Percentiles rank a stretch among this genome's conserved stretches.
These are phyloP conservation scores for Linum usitatissimum DNA, from an alignment of 345 rosid species.

Conservation along the genomic window DNA sequence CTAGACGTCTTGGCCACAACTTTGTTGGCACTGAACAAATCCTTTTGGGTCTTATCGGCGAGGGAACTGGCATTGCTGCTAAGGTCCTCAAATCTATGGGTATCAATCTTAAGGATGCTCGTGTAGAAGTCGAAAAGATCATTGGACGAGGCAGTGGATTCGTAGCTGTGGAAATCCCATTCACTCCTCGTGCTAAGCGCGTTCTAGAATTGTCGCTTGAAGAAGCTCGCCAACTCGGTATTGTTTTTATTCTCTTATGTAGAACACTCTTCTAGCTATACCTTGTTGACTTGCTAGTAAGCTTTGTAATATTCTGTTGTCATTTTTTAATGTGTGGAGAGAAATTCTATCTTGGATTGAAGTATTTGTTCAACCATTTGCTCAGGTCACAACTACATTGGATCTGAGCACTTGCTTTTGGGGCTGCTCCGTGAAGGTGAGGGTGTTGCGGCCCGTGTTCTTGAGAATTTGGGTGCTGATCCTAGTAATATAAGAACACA, in stretches of 20 bases:
- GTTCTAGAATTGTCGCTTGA: constrained; percentile 86
- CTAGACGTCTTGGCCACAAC: constrained; percentile 90
- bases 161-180: constrained; percentile 93
- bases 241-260: background rate
- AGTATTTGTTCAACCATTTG: background rate
- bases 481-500: constrained; percentile 87
- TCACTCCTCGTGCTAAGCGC: constrained; percentile 97
- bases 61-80: constrained; percentile 95
- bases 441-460: constrained; percentile 98
- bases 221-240: constrained; percentile 93
- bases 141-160: constrained; percentile 96
- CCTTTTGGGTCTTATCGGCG: constrained; percentile 78
- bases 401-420: constrained; percentile 96
- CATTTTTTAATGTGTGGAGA: no score
- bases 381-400: constrained; percentile 94
- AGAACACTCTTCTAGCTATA: no score
- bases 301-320: background rate
- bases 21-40: constrained; percentile 97
- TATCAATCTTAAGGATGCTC: constrained; percentile 85
- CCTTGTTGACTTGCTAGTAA: no score
- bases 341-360: background rate
- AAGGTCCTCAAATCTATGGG: constrained; percentile 97
- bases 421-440: constrained; percentile 98
- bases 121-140: constrained; percentile 93
- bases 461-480: constrained; percentile 91